Conservation (phyloP, 1,284 basidiomycete species). For the Sanghuangporus baumii region DNA sequence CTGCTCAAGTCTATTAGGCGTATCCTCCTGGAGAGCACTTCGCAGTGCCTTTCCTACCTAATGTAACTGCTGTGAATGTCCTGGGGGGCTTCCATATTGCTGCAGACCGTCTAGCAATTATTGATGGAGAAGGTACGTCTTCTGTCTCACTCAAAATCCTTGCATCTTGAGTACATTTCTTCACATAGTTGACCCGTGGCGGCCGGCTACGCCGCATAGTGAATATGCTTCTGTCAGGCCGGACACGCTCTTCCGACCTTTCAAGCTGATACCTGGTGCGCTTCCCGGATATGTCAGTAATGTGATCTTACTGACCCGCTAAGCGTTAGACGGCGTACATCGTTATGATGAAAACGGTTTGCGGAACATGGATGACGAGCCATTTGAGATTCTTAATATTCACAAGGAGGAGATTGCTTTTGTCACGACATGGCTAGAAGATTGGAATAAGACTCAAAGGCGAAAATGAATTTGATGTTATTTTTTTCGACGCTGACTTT, state of each 20-base stretch:
- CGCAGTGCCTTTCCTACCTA: constrained; percentile 65
- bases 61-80: constrained; percentile 74
- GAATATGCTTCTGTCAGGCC: constrained; percentile 63
- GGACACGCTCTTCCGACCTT: constrained; percentile 73
- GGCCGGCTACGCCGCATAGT: constrained; percentile 82
- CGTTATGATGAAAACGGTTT: constrained; percentile 90
- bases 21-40: constrained; percentile 78
- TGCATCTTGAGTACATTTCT: background rate
- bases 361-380: constrained; percentile 60
- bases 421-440: constrained; percentile 77
- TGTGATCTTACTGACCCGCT: background rate
- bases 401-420: constrained; percentile 81
- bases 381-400: constrained; percentile 72
- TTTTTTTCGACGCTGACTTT: background rate
- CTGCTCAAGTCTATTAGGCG: constrained; percentile 39
- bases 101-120: constrained; percentile 76
- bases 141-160: background rate
- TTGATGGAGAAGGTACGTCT: constrained; percentile 71
- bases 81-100: constrained; percentile 75
- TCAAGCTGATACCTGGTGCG: constrained; percentile 85
- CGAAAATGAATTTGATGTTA: background rate
- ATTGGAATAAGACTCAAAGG: constrained; percentile 35
- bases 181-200: constrained; percentile 79
- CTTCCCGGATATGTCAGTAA: constrained; percentile 14
- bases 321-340: constrained; percentile 64